Evolutionary conservation across 352 stramenopile species (phyloP), one percentile per base, ranked within the genome.

Genomic region (Globisporangium cederbergense): DNA sequence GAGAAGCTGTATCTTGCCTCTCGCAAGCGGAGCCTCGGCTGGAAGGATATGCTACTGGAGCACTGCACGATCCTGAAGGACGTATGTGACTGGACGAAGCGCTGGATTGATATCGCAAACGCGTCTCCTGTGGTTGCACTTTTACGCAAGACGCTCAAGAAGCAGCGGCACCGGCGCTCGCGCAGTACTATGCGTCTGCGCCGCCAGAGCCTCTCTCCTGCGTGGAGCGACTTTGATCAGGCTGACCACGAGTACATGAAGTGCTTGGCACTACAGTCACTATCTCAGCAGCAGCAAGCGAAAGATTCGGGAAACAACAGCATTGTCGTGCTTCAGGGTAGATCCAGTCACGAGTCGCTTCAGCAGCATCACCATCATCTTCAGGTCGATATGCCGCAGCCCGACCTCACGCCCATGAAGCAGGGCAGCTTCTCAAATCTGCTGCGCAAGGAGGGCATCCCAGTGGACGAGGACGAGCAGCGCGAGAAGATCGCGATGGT

Each of bases 231-330:
- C 40, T 70, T 83, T 38, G 71, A 84, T 25, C 67, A 76, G 20
- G 75, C 75, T 34, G 75, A 88, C 51, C 68, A 76, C 60, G 64
- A 69, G 46, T 84, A 84, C 56, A 73, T 84, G 38, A 74, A 81
- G 30, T 61, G 74, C 16, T 73, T 85, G 9, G 53, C 72, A 6
- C 46, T 72, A 25, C 45, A 20, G 6, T 30, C 25, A 25, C 45
- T 16, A 7, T 30, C 25, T 4, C 46, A 40, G 47, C 16, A 38
- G 5, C 52, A 58, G 20, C 40, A 34, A 18, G 16, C 43, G 36
- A 59, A 22, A 9, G 42, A 57, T 22, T 30, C 49, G 9, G 18
- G 34, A 13, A 50, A 22, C 32, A 11, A 18, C 34, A 60, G 13
- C 25, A 16, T 40, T 22, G 34, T 42, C 8, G 11, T 55, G 52